Base-by-base conservation (phyloP, 2,329 filamentous ascomycete species). In the Leptodontidium sp. region DNA sequence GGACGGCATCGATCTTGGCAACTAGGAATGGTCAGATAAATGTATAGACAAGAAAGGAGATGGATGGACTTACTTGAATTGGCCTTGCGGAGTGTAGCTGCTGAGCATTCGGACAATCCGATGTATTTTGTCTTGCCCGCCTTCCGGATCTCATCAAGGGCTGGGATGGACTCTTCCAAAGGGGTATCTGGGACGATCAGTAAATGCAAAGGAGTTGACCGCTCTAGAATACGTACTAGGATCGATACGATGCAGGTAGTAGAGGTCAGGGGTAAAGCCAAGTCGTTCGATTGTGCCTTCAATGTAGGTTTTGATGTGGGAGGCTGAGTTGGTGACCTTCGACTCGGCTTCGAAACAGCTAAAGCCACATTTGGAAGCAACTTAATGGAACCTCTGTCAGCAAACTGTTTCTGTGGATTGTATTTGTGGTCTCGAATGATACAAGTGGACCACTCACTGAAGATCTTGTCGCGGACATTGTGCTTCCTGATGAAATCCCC, bases 41-140 rank as follows among this genome's bases (percentile, higher is more conserved):
- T 9, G 32, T 4, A 35, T 4, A 5, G 9, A 35, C 9, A 5
- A 35, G 32, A 11, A n/a, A 24, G 52, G 14, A 24, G 14, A 29
- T 38, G 12, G 11, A 12, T 45, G 24, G 57, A 66, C 64, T 14
- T 49, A 71, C 66, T 67, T 32, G 69, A 68, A n/a, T 80, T 81
- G 0, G 82, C 83, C 66, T 82, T 82, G 26, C 81, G 80, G 5
- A 84, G 71, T 0, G 83, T 84, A 1, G 74, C 74, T 0, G 82
- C 82, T 1, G 82, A 84, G 69, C 82, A 84, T 65, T 84, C 83
- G 0, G 82, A 84, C 0, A 85, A 77, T 14, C 82, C 83, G 61
- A 84, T 84, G 64, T 83, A 84, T 74, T 83, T 84, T 17, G 82
- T 83, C 74, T 84, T 84, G 4, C 83, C 82, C 0, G 79, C 79